These are phyloP conservation scores for Backusella parvicylindrica DNA, from an alignment of 192 early-diverging fungal species.

Conservation along the genomic window DNA sequence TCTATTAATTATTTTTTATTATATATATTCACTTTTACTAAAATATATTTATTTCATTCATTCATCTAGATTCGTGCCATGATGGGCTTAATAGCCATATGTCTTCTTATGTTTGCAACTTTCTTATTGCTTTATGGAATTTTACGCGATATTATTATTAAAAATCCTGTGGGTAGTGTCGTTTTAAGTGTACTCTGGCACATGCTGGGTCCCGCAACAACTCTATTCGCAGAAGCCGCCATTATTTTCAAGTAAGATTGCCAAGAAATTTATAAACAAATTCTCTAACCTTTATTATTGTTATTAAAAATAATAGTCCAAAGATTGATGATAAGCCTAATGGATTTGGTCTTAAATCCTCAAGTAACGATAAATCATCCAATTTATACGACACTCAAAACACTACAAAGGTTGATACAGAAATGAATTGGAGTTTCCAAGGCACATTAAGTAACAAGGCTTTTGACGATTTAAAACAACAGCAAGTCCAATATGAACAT, in stretches of 20 bases:
- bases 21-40: neutral
- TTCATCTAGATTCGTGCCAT: slow-evolving; percentile 15
- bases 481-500: neutral
- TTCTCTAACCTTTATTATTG: neutral
- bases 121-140: slow-evolving; percentile 34
- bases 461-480: slow-evolving; percentile 12
- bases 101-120: slow-evolving; percentile 19
- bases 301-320: slow-evolving; percentile 9
- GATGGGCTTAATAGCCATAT: slow-evolving; percentile 14
- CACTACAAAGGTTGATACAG: neutral
- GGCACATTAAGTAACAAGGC: slow-evolving; percentile 12
- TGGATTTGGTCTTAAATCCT: slow-evolving; percentile 8
- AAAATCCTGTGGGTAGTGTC: slow-evolving; percentile 10
- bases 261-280: neutral
- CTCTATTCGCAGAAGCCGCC: slow-evolving; percentile 20
- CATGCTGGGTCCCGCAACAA: slow-evolving; percentile 15
- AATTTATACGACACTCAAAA: neutral
- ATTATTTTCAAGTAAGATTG: slow-evolving; percentile 18
- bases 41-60: neutral
- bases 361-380: slow-evolving; percentile 5
- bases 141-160: slow-evolving; percentile 21
- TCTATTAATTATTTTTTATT: neutral
- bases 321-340: neutral
- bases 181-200: slow-evolving; percentile 24
- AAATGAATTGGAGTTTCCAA: neutral